Evolutionary conservation across 2,329 filamentous ascomycete species (phyloP), one percentile per base, ranked within the genome.

Genomic region (Thielaviopsis musarum): DNA sequence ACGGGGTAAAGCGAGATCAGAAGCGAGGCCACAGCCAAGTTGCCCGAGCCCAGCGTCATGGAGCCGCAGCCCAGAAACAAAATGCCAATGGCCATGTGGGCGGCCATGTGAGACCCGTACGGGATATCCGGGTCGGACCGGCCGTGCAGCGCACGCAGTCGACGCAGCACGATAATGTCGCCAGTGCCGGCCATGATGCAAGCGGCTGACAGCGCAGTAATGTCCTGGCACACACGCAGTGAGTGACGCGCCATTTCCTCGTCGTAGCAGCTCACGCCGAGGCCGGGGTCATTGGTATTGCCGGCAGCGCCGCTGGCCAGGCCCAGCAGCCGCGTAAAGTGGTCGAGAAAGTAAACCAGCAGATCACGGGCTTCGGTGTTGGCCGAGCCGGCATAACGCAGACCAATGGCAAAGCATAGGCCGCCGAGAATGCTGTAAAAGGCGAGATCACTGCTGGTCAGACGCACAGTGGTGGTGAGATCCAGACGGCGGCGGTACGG

Each of bases 121-220:
- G 91, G 85, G 0, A 86, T 91, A 45, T 93, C 88, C 1, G 80
- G 74, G 61, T 95, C 87, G 58, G 91, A 83, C 17, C 91, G 84
- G 22, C 91, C 91, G 69, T 98, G 94, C 48, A 98, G 79, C 17
- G 87, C 83, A 17, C 93, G 85, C 34, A 98, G 77, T 15, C 91
- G 84, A 22, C 93, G 84, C 66, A 97, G 86, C 1, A 95, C 84
- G 1, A 81, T 73, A 21, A 98, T 74, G 67, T 98, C 94, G 48
- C 94, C 93, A 0, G 90, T 95, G 28, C 93, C 93, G 5, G 94
- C 90, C 91, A 97, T 97, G 57, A 97, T 88, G 1, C 87, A 88
- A 0, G 93, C 84, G 22, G 83, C 82, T 5, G 90, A 86, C 5
- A 98, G 75, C 0, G 88, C 88, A 12, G 96, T 72, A 2, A 94